Conservation (phyloP, 2,329 filamentous ascomycete genomes). For the Xylaria sp. region DNA sequence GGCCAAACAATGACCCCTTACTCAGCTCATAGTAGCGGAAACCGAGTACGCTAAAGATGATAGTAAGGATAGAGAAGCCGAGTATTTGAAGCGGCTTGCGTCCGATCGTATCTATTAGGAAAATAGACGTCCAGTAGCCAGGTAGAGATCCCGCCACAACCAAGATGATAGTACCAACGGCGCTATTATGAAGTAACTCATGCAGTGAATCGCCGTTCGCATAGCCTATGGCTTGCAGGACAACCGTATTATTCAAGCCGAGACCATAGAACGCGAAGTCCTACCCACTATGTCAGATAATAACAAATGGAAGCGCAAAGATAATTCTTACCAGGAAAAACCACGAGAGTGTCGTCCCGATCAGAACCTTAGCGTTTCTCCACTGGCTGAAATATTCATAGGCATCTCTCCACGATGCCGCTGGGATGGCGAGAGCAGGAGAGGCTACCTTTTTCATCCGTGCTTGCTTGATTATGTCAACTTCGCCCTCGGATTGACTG, state of each 20-base stretch:
- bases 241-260: constrained; percentile 78
- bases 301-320: neutral
- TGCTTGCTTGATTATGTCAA: constrained; percentile 61
- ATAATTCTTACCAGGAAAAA: constrained; percentile 71
- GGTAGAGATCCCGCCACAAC: constrained; percentile 81
- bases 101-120: constrained; percentile 78
- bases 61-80: constrained; percentile 70
- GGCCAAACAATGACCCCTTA: constrained; percentile 62
- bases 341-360: constrained; percentile 84
- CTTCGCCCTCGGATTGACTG: constrained; percentile 59
- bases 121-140: constrained; percentile 81
- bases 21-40: constrained; percentile 65
- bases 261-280: constrained; percentile 77
- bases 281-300: constrained; percentile 48
- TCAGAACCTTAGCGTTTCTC: constrained; percentile 75
- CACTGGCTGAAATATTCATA: constrained; percentile 74
- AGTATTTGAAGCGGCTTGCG: constrained; percentile 79
- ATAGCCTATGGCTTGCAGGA: constrained; percentile 79
- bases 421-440: constrained; percentile 69
- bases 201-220: constrained; percentile 72
- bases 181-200: constrained; percentile 75
- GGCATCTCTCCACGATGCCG: constrained; percentile 77
- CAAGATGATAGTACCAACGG: constrained; percentile 80
- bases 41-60: constrained; percentile 71
- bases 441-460: constrained; percentile 65